Evolutionary conservation across 163 green algal species (phyloP).

Genomic region (Trebouxia gelatinosa): DNA sequence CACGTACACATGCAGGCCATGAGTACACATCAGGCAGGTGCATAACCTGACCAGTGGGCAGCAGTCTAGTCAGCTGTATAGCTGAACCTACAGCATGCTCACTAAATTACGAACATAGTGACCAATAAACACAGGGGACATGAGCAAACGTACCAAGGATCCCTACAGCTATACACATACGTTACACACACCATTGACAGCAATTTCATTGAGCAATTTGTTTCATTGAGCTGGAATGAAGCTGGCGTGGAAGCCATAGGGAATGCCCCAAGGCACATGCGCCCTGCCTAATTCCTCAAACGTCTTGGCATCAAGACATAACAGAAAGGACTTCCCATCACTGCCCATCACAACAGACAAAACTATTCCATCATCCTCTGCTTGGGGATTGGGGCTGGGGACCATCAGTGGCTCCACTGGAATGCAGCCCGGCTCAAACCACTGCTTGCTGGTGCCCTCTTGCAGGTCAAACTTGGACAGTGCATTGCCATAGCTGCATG

Average conservation of each 20-base stretch:
- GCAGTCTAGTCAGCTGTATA: too few species aligned
- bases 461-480: conserved; percentile 69
- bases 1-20: too few species aligned
- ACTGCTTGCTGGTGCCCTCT: conserved; percentile 45
- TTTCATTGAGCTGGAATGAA: conserved; percentile 38
- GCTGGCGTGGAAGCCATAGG: conserved; percentile 71
- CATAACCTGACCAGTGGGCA: too few species aligned
- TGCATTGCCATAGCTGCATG: conserved; percentile 72
- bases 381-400: conserved; percentile 37
- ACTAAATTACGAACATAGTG: too few species aligned
- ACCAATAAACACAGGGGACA: too few species aligned
- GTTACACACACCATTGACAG: too few species aligned
- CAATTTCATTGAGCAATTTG: too few species aligned
- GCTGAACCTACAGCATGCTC: too few species aligned
- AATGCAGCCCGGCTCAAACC: conserved; percentile 55
- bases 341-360: conserved; percentile 48
- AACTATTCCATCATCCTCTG: conserved; percentile 76
- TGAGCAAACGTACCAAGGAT: too few species aligned
- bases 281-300: conserved; percentile 61
- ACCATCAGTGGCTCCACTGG: conserved; percentile 69
- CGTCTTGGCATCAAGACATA: conserved; percentile 63
- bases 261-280: conserved; percentile 56
- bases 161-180: too few species aligned
- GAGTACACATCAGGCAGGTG: too few species aligned
- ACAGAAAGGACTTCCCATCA: conserved; percentile 54